Evolutionary conservation across 495 filamentous ascomycete species (phyloP).

Genomic region (Cudoniella acicularis): DNA sequence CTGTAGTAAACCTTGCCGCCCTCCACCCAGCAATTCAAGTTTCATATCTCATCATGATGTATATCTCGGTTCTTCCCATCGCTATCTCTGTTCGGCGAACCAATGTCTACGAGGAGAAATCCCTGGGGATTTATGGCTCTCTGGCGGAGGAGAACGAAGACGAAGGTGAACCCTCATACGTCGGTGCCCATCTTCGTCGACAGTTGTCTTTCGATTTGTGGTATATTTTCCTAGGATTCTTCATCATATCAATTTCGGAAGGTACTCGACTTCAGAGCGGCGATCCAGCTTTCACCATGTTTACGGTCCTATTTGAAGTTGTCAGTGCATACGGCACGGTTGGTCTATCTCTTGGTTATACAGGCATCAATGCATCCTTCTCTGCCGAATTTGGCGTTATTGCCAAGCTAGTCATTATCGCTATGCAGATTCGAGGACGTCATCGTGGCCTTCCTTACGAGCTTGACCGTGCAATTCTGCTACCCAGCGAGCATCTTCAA

Average conservation of each 20-base stretch:
- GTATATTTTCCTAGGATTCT: constrained; percentile 87
- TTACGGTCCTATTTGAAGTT: constrained; percentile 82
- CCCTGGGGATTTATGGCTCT: constrained; percentile 70
- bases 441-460: constrained; percentile 91
- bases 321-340: constrained; percentile 94
- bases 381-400: constrained; percentile 71
- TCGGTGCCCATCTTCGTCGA: constrained; percentile 80
- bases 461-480: constrained; percentile 83
- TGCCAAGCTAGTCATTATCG: constrained; percentile 88
- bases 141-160: constrained; percentile 43
- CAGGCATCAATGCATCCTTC: constrained; percentile 70
- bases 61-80: constrained; percentile 94
- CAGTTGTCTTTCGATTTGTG: constrained; percentile 94
- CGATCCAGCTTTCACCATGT: constrained; percentile 64
- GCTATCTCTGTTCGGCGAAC: constrained; percentile 90
- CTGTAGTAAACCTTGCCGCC: constrained; percentile 67
- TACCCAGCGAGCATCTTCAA: constrained; percentile 75
- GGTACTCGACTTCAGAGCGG: constrained; percentile 53
- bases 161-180: constrained; percentile 66
- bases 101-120: constrained; percentile 96
- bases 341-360: constrained; percentile 81
- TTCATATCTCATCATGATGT: constrained; percentile 98
- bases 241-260: constrained; percentile 84
- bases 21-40: constrained; percentile 91
- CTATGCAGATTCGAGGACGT: constrained; percentile 88